These are phyloP conservation scores for Avena insularis DNA, from an alignment of 176 grass and related monocot genomes.

Conservation along the genomic window DNA sequence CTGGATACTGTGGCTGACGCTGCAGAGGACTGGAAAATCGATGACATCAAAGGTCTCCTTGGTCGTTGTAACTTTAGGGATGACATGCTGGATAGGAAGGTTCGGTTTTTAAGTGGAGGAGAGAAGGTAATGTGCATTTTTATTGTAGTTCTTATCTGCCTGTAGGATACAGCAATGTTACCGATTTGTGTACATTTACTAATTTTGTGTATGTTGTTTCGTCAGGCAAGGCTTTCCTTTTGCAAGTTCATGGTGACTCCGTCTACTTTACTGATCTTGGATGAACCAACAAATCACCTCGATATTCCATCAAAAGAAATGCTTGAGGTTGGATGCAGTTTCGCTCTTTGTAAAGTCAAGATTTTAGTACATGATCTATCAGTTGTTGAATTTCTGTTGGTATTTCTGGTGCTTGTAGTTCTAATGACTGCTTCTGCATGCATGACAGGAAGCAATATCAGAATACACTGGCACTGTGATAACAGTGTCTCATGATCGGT, in stretches of 20 bases:
- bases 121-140: slow-evolving; percentile 73
- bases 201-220: slow-evolving; percentile 14
- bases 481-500: slow-evolving; percentile 97
- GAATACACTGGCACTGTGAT: slow-evolving; percentile 90
- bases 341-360: slow-evolving; percentile 15
- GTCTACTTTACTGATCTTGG: slow-evolving; percentile 93
- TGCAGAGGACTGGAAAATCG: slow-evolving; percentile 92
- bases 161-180: neutral
- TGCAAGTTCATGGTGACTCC: slow-evolving; percentile 99
- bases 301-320: slow-evolving; percentile 99
- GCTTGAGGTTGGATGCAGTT: slow-evolving; percentile 74
- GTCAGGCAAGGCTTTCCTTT: slow-evolving; percentile 92
- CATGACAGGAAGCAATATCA: slow-evolving; percentile 90
- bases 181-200: slow-evolving; percentile 30
- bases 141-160: slow-evolving; percentile 9
- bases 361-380: slow-evolving; percentile 5
- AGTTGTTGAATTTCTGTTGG: slow-evolving; percentile 2
- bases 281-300: slow-evolving; percentile 99
- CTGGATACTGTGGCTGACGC: slow-evolving; percentile 85
- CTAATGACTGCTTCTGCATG: slow-evolving; percentile 29
- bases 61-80: slow-evolving; percentile 96
- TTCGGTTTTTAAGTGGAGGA: slow-evolving; percentile 88
- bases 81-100: slow-evolving; percentile 97
- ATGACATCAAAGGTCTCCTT: slow-evolving; percentile 97
- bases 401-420: slow-evolving; percentile 38